Evolutionary conservation across 2,329 filamentous ascomycete species (phyloP).

Genomic region (Trichoderma atrobrunneum): DNA sequence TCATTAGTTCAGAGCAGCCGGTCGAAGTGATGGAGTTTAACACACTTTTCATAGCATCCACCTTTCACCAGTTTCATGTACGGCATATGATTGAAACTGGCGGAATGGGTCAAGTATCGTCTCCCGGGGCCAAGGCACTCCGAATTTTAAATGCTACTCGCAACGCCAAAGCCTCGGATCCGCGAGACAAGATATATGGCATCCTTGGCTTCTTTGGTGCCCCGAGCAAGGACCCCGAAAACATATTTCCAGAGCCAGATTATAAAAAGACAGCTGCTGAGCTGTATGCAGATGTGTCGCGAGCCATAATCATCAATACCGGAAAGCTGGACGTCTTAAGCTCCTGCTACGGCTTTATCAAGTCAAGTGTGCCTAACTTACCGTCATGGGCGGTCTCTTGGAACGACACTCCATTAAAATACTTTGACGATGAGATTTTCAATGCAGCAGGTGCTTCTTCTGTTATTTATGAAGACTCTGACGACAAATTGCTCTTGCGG

Average conservation of each 20-base stretch:
- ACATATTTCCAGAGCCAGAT: slow-evolving; percentile 7
- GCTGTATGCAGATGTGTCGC: slow-evolving; percentile 4
- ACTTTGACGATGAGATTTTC: not conserved
- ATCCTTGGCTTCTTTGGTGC: slow-evolving; percentile 13
- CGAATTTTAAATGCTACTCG: not conserved
- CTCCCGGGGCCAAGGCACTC: slow-evolving; percentile 1
- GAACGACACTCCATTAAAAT: slow-evolving; percentile 11
- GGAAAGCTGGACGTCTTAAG: not conserved
- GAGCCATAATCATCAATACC: slow-evolving; percentile 3
- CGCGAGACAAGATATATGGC: slow-evolving; percentile 13
- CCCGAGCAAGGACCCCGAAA: not conserved
- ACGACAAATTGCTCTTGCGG: not conserved
- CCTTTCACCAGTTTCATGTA: slow-evolving; percentile 6
- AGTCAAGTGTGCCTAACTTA: not conserved
- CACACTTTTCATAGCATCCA: not conserved
- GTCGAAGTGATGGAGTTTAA: not conserved
- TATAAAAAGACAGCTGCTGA: not conserved
- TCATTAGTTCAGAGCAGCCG: not conserved
- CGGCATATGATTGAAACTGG: slow-evolving; percentile 1
- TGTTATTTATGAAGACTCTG: not conserved
- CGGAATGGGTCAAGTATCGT: not conserved
- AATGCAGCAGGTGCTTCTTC: not conserved
- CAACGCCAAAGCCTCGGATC: not conserved
- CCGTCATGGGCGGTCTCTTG: not conserved
- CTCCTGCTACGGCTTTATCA: slow-evolving; percentile 7